Percentiles rank a stretch among this genome's conserved stretches.
phyloP scores from a whole-genome alignment of 2,329 filamentous ascomycete genomes.

The Simplicillium sp. region DNA sequence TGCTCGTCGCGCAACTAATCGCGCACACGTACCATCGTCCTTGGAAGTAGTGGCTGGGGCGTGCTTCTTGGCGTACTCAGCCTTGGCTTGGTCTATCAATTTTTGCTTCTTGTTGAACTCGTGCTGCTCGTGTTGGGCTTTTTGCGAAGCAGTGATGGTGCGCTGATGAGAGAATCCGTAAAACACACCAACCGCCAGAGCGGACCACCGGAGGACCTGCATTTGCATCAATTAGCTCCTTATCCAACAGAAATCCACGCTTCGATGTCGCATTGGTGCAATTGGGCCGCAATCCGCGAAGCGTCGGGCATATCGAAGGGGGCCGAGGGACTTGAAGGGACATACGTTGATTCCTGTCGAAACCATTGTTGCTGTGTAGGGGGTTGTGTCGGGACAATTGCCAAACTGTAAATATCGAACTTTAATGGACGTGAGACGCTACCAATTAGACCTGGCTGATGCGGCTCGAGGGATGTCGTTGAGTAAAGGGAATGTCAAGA shows the following conservation, averaged over 20 bases:
- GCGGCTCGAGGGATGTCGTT: constrained; percentile 28
- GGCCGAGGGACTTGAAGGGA: constrained; percentile 20
- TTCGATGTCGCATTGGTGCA: not conserved
- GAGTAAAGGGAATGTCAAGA: constrained; percentile 27
- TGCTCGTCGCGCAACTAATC: constrained; percentile 6
- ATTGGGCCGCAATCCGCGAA: not conserved
- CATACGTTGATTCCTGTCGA: constrained; percentile 61
- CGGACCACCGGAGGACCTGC: constrained; percentile 95
- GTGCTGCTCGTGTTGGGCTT: constrained; percentile 59
- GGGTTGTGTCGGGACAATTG: constrained; percentile 22
- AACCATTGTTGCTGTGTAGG: constrained; percentile 47
- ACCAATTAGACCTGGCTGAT: constrained; percentile 34
- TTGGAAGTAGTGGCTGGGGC: constrained; percentile 33
- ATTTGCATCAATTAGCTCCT: constrained; percentile 15
- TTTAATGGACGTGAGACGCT: constrained; percentile 6
- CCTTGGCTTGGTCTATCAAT: constrained; percentile 88
- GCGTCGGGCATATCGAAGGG: constrained; percentile 2
- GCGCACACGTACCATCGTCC: constrained; percentile 18
- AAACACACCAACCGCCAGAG: constrained; percentile 81
- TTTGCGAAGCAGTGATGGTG: constrained; percentile 63
- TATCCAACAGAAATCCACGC: not conserved
- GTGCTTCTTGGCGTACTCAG: constrained; percentile 73
- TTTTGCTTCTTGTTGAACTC: constrained; percentile 88
- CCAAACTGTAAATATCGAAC: not conserved
- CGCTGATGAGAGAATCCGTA: constrained; percentile 95